Evolutionary conservation across 2,329 filamentous ascomycete genomes (phyloP), one percentile per base, ranked within the genome.

Genomic region (Aspergillus sclerotialis): DNA sequence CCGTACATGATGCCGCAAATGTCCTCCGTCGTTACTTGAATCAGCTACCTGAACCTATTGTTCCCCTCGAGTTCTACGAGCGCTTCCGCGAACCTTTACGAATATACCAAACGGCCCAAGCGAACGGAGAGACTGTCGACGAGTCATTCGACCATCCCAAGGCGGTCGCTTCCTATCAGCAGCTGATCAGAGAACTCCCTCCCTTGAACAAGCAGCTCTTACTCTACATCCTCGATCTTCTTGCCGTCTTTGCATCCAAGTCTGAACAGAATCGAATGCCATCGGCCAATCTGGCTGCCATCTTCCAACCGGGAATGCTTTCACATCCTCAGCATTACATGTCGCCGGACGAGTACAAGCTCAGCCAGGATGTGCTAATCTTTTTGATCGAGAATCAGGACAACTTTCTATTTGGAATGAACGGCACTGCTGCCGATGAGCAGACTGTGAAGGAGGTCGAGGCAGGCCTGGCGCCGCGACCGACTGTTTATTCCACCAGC

Each of bases 341-440:
- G 90, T 82, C 87, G 1, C 92, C 92, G 0, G 78, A 84, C 37
- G 90, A 96, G 55, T 98, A 98, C 58, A 81, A 87, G 19, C 70
- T 98, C 5, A 96, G 93, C 56, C 92, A 98, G 70, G 90, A 92
- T 52, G 90, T 98, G 13, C 75, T 98, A 44, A 94, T 98, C 32
- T 98, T 98, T 61, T 68, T 98, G 48, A 98, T 98, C 46, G 89
- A 96, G 56, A 94, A 98, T 52, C 92, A 98, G 60, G 92, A 98
- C 54, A 86, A 94, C 61, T 98, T 98, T 70, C 69, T 98, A 45
- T 93, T 98, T 45, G 92, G 92, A 36, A 98, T 98, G 92, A 86
- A 88, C 56, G 92, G 92, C 28, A 95, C 89, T n/a, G 89, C 80
- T n/a, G 85, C 89, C n/a, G 89, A 95, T 55, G 86, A 93, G 55